phyloP scores from a whole-genome alignment of 371 early-diverging fungal species.

The Chytridiales sp. region DNA sequence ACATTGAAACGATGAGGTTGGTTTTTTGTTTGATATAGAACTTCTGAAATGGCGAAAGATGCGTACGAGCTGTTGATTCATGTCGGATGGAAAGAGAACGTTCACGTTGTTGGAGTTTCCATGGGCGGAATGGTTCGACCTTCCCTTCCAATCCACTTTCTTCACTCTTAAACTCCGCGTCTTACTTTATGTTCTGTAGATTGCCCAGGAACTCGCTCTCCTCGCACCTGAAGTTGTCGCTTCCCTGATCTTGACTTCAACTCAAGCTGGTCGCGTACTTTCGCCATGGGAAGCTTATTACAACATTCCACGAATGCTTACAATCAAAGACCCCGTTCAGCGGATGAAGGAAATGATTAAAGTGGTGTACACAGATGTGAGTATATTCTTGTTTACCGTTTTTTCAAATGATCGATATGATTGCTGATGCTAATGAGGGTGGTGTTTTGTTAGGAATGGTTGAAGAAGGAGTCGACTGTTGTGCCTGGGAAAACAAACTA shows the following conservation, averaged over 20 bases:
- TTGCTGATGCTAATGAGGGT: too few relatives aligned
- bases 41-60: slow-evolving; percentile 29
- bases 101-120: slow-evolving; percentile 26
- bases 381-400: too few relatives aligned
- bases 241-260: slow-evolving; percentile 21
- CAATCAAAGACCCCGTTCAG: slow-evolving; percentile 1
- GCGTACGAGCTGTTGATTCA: slow-evolving; percentile 20
- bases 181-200: slow-evolving; percentile 6
- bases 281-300: slow-evolving; percentile 15
- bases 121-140: too few relatives aligned
- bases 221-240: slow-evolving; percentile 16
- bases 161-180: too few relatives aligned
- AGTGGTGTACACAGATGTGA: slow-evolving; percentile 18
- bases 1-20: too few relatives aligned
- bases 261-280: slow-evolving; percentile 20
- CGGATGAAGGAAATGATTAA: slow-evolving; percentile 2
- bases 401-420: background rate
- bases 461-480: background rate
- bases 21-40: too few relatives aligned
- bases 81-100: slow-evolving; percentile 24
- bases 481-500: slow-evolving; percentile 8
- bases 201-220: slow-evolving; percentile 21
- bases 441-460: too few relatives aligned
- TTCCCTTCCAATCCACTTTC: background rate
- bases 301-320: slow-evolving; percentile 10